Percentiles rank a stretch among this genome's conserved stretches.
These are phyloP conservation scores for Sambucus nigra DNA, from an alignment of 129 eudicot genomes.

Conservation along the genomic window DNA sequence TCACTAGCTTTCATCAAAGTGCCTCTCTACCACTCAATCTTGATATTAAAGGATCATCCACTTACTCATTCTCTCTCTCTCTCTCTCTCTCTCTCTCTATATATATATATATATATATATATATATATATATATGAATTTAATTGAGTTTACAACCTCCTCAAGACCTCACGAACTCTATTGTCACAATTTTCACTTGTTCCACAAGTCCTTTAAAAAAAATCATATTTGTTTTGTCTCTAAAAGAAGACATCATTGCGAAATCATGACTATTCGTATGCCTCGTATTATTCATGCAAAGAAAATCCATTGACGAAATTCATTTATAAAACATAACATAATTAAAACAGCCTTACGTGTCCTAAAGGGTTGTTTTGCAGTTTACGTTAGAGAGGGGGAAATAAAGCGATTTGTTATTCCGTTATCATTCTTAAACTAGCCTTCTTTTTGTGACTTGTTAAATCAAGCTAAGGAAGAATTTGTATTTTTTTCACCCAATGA, in stretches of 20 bases:
- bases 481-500: constrained; percentile 38
- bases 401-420: constrained; percentile 27
- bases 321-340: neutral
- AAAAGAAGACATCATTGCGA: neutral
- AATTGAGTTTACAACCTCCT: neutral
- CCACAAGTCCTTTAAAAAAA: neutral
- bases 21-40: neutral
- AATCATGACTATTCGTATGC: constrained; percentile 7
- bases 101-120: too few relatives aligned
- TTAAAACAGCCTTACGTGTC: constrained; percentile 9
- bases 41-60: neutral
- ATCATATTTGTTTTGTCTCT: neutral
- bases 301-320: neutral
- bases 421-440: constrained; percentile 28
- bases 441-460: constrained; percentile 21
- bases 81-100: too few relatives aligned
- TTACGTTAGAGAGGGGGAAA: constrained; percentile 34
- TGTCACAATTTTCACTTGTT: neutral
- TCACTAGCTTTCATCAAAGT: neutral
- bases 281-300: neutral
- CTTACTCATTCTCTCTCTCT: neutral
- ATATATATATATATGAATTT: too few relatives aligned
- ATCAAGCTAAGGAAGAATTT: constrained; percentile 29
- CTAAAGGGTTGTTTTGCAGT: constrained; percentile 37
- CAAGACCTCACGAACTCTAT: neutral